A percentile compares a stretch with the other conserved stretches of the same genome.
Conservation (phyloP, 2,329 filamentous ascomycete species). For the Escovopsis sp. region DNA sequence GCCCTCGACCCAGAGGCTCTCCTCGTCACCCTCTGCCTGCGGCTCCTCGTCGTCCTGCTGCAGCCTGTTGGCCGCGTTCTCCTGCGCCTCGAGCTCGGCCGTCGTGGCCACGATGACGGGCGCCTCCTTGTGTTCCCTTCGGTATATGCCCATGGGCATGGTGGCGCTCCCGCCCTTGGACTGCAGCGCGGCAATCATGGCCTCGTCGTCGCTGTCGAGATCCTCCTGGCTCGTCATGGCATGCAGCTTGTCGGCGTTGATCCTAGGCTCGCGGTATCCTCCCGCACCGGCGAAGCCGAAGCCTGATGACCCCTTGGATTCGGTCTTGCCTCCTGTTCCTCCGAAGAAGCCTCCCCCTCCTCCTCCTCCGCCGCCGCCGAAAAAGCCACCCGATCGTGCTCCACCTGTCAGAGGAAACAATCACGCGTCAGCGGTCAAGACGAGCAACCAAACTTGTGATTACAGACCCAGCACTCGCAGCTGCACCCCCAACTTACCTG, state of each 20-base stretch:
- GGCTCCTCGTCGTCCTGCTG: neutral
- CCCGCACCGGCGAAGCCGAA: slow-evolving; percentile 22
- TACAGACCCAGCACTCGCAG: too few species aligned
- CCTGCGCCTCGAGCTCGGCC: slow-evolving; percentile 41
- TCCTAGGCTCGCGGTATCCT: slow-evolving; percentile 28
- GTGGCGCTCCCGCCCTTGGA: slow-evolving; percentile 16
- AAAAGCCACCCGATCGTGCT: slow-evolving; percentile 12
- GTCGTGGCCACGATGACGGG: slow-evolving; percentile 40
- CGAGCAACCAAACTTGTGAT: neutral
- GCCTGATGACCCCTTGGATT: slow-evolving; percentile 24
- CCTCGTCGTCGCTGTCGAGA: slow-evolving; percentile 29
- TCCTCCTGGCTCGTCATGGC: slow-evolving; percentile 28
- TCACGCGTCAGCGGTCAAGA: too few species aligned
- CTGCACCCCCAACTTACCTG: too few species aligned
- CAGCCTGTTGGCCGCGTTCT: slow-evolving; percentile 24
- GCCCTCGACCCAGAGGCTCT: slow-evolving; percentile 30
- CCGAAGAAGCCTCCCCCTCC: slow-evolving; percentile 15
- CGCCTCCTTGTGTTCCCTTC: slow-evolving; percentile 38
- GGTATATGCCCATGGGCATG: slow-evolving; percentile 43
- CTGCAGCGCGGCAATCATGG: slow-evolving; percentile 23
- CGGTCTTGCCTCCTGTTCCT: slow-evolving; percentile 14
- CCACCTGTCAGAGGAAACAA: slow-evolving; percentile 7
- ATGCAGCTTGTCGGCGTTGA: slow-evolving; percentile 43
- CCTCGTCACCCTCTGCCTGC: slow-evolving; percentile 19
- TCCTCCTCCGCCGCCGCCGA: slow-evolving; percentile 17